These are phyloP conservation scores for Scenedesmus sp. DNA, from an alignment of 163 green algal genomes.

Conservation along the genomic window DNA sequence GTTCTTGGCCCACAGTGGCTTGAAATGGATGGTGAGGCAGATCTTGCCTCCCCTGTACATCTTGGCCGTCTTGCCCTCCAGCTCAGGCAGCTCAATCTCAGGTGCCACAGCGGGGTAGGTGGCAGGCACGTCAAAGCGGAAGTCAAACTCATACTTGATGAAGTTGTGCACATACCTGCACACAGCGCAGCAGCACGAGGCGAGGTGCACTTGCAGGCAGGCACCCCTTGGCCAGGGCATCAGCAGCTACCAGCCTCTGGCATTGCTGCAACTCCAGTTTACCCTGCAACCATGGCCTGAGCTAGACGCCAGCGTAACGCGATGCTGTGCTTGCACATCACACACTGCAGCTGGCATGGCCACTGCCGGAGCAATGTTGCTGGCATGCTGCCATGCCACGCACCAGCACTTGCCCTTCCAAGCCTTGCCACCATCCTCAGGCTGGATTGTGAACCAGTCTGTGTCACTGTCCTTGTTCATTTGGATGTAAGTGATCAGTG, in stretches of 20 bases:
- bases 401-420: conserved; percentile 93
- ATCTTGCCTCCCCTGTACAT: conserved; percentile 99
- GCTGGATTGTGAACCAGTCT: conserved; percentile 97
- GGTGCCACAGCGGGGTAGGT: conserved; percentile 92
- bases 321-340: not conserved
- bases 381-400: not conserved
- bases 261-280: not conserved
- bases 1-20: conserved; percentile 98
- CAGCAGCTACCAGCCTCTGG: not conserved
- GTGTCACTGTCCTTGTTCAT: conserved; percentile 95
- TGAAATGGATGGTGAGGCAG: conserved; percentile 99
- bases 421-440: conserved; percentile 62
- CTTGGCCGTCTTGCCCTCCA: conserved; percentile 98
- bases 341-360: not conserved
- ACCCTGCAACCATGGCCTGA: not conserved
- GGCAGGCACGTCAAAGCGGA: conserved; percentile 97
- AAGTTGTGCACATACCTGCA: conserved; percentile 94
- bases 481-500: conserved; percentile 95
- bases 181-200: not conserved
- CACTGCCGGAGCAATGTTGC: not conserved
- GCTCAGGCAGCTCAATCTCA: conserved; percentile 96
- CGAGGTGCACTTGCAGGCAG: not conserved
- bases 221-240: not conserved
- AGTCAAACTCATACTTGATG: conserved; percentile 98
- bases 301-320: not conserved